A percentile compares a stretch with the other conserved stretches of the same genome.
These are phyloP conservation scores for Aspergillus baeticus DNA, from an alignment of 495 filamentous ascomycete species.

Conservation along the genomic window DNA sequence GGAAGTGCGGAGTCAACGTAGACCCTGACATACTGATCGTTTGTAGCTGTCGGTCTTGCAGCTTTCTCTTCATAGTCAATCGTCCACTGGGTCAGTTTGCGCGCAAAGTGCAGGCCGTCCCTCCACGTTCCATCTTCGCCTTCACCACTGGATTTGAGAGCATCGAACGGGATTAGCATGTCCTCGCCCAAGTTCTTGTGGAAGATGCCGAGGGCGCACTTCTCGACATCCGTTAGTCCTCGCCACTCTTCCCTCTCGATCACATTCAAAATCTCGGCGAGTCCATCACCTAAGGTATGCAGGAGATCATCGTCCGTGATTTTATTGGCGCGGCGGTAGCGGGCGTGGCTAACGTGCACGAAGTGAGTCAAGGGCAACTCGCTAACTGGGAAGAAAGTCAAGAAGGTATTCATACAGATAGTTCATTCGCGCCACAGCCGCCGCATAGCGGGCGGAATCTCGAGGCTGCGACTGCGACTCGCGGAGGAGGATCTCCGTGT, in stretches of 20 bases:
- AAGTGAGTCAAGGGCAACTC: not conserved
- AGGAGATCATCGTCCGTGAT: conserved; percentile 46
- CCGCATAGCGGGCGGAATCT: conserved; percentile 25
- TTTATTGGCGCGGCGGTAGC: conserved; percentile 33
- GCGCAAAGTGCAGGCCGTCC: conserved; percentile 54
- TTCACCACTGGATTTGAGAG: conserved; percentile 18
- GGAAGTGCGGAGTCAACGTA: conserved; percentile 30
- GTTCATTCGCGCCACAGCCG: conserved; percentile 47
- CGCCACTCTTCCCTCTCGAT: conserved; percentile 48
- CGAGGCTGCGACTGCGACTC: conserved; percentile 30
- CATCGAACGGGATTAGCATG: conserved; percentile 38
- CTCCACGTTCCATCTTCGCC: conserved; percentile 45
- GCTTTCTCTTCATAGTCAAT: conserved; percentile 42
- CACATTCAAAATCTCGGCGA: conserved; percentile 38
- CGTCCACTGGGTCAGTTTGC: conserved; percentile 50
- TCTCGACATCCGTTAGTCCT: conserved; percentile 37
- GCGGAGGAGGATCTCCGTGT: conserved; percentile 30
- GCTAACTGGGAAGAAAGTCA: too few species aligned
- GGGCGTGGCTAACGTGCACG: conserved; percentile 25
- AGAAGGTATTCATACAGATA: conserved; percentile 29
- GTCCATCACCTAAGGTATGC: conserved; percentile 40
- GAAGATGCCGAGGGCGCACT: conserved; percentile 39
- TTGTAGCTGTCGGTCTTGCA: conserved; percentile 24
- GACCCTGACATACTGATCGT: conserved; percentile 29
- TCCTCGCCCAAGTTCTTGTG: conserved; percentile 40